A percentile compares a stretch with the other conserved stretches of the same genome.
phyloP scores from a whole-genome alignment of 768 basidiomycete species.

The Piloderma croceum region DNA sequence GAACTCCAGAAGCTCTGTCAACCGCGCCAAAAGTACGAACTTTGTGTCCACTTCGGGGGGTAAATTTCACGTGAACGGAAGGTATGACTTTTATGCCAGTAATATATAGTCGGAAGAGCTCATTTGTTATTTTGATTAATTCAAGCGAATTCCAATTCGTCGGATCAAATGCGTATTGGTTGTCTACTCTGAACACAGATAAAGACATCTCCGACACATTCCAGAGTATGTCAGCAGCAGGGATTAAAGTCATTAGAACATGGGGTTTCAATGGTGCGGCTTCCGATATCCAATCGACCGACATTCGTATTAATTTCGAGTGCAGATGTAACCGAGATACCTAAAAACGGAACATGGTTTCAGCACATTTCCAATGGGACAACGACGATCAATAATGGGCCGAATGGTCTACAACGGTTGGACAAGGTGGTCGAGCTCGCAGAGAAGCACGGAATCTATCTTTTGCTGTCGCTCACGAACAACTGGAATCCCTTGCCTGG shows the following conservation, averaged over 20 bases:
- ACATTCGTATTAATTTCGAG: too few relatives aligned
- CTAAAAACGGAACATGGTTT: slow-evolving; percentile 58
- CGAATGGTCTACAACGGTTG: slow-evolving; percentile 58
- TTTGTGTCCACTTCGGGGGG: slow-evolving; percentile 43
- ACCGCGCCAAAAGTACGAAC: too few relatives aligned
- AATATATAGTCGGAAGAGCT: not conserved
- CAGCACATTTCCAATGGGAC: slow-evolving; percentile 54
- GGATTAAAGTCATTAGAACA: slow-evolving; percentile 54
- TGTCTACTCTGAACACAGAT: slow-evolving; percentile 46
- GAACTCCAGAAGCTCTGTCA: too few relatives aligned
- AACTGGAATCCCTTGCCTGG: slow-evolving; percentile 48
- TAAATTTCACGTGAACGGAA: slow-evolving; percentile 53
- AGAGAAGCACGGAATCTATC: slow-evolving; percentile 45
- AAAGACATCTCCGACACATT: slow-evolving; percentile 55
- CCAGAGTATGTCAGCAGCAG: slow-evolving; percentile 48
- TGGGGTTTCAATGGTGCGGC: slow-evolving; percentile 67
- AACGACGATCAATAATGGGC: slow-evolving; percentile 48
- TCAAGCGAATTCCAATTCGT: slow-evolving; percentile 36
- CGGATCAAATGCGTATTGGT: slow-evolving; percentile 67
- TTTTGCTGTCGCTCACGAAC: slow-evolving; percentile 56
- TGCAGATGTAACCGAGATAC: slow-evolving; percentile 48
- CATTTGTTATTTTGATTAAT: not conserved
- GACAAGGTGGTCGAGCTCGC: slow-evolving; percentile 54
- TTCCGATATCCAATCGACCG: slow-evolving; percentile 1
- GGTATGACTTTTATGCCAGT: slow-evolving; percentile 27